Evolutionary conservation across 495 filamentous ascomycete genomes (phyloP).

Genomic region (Lasiosphaeris hirsuta): DNA sequence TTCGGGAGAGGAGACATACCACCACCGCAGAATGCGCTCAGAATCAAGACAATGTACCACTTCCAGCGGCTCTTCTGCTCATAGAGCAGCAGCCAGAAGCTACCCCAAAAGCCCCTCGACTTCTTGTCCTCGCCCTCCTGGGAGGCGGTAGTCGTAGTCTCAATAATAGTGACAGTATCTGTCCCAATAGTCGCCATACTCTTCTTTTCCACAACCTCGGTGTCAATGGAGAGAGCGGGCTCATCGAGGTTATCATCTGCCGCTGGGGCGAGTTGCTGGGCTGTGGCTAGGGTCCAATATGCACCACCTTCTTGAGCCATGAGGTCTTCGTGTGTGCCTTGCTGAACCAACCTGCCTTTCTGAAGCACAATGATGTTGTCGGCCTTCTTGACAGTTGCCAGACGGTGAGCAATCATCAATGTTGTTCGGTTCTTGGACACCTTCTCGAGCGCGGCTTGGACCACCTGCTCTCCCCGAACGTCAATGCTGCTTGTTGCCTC

Average conservation of each 20-base stretch:
- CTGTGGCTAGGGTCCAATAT: conserved; percentile 51
- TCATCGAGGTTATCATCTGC: conserved; percentile 19
- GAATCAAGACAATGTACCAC: conserved; percentile 45
- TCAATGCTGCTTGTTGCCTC: conserved; percentile 72
- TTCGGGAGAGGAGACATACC: conserved; percentile 31
- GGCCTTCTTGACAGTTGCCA: conserved; percentile 58
- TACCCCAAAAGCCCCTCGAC: conserved; percentile 39
- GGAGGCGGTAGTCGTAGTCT: conserved; percentile 9
- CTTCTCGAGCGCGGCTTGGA: conserved; percentile 55
- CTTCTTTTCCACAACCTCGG: conserved; percentile 36
- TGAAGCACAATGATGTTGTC: conserved; percentile 63
- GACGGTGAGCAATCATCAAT: conserved; percentile 59
- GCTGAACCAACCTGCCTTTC: conserved; percentile 62
- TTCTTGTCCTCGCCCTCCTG: conserved; percentile 20
- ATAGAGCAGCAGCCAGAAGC: conserved; percentile 41
- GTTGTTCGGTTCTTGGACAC: conserved; percentile 55
- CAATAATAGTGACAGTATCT: conserved; percentile 17
- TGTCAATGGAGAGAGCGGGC: conserved; percentile 3
- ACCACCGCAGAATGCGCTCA: conserved; percentile 50
- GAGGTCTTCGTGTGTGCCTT: conserved; percentile 66
- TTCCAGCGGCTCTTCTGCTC: conserved; percentile 48
- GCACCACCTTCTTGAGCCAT: conserved; percentile 55
- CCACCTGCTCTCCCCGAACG: conserved; percentile 54
- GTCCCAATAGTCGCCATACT: conserved; percentile 39
- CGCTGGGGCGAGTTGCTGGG: conserved; percentile 44